Evolutionary conservation across 345 rosid genomes (phyloP).

Genomic region (Hypericum androsaemum): DNA sequence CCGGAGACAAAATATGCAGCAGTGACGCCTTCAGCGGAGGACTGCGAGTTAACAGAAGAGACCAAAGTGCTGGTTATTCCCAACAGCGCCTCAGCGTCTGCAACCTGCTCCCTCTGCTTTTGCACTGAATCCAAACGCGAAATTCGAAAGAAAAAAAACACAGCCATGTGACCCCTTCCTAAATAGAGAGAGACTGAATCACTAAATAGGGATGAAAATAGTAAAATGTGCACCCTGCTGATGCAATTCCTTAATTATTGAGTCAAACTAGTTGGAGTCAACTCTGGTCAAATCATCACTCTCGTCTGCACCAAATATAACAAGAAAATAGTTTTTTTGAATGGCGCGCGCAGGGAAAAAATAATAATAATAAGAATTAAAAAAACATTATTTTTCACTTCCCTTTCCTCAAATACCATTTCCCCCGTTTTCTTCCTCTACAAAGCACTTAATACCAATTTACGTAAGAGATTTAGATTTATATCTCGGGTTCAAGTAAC

Average conservation of each 20-base stretch:
- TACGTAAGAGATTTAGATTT: too few species aligned
- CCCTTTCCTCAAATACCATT: too few species aligned
- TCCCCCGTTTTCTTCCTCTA: too few species aligned
- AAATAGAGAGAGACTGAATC: too few species aligned
- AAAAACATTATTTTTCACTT: too few species aligned
- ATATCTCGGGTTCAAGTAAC: too few species aligned
- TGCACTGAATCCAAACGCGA: conserved; percentile 33
- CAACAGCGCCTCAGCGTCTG: conserved; percentile 83
- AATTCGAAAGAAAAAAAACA: neutral
- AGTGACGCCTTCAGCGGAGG: conserved; percentile 43
- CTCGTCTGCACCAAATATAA: conserved; percentile 40
- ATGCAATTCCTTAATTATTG: conserved; percentile 54
- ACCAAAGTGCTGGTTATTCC: conserved; percentile 60
- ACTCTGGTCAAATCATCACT: conserved; percentile 54
- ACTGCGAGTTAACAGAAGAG: conserved; percentile 59
- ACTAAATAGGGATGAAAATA: neutral
- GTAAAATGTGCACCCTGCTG: conserved; percentile 33
- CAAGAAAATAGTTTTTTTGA: too few species aligned
- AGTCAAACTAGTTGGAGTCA: conserved; percentile 51
- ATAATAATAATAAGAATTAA: too few species aligned
- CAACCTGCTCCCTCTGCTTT: conserved; percentile 85
- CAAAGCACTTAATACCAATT: too few species aligned
- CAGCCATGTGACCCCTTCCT: too few species aligned
- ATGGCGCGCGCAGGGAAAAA: too few species aligned
- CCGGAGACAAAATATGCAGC: conserved; percentile 49